These are phyloP conservation scores for Ilex aquifolium DNA, from an alignment of 257 asterid species.

Conservation along the genomic window DNA sequence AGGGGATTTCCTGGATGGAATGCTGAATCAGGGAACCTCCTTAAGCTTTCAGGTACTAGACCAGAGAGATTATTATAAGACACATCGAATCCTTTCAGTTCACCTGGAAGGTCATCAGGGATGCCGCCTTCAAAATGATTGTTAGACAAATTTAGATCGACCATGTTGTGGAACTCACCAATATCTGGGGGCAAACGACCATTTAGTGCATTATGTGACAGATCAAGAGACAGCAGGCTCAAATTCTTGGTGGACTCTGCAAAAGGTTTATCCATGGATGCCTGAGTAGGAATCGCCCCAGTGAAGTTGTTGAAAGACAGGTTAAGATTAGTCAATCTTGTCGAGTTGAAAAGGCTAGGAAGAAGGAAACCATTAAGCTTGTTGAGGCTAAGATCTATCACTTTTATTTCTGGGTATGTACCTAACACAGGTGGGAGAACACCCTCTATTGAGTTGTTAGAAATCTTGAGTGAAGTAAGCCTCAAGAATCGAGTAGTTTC, in stretches of 20 bases:
- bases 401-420: conserved; percentile 53
- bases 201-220: conserved; percentile 56
- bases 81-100: conserved; percentile 45
- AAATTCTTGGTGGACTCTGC: conserved; percentile 20
- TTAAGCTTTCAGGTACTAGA: conserved; percentile 56
- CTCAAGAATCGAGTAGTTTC: conserved; percentile 72
- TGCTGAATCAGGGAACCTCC: conserved; percentile 66
- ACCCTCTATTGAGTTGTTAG: conserved; percentile 79
- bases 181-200: conserved; percentile 56
- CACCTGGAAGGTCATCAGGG: conserved; percentile 49
- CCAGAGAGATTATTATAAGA: conserved; percentile 81
- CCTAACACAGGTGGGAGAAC: conserved; percentile 49
- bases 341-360: conserved; percentile 51
- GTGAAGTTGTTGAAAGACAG: conserved; percentile 61
- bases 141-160: conserved; percentile 49
- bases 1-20: conserved; percentile 77
- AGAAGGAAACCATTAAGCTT: conserved; percentile 50
- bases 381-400: conserved; percentile 62
- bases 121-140: conserved; percentile 66
- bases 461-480: conserved; percentile 61
- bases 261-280: not conserved
- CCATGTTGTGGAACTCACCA: conserved; percentile 41
- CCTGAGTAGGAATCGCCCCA: conserved; percentile 42
- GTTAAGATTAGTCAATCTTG: conserved; percentile 43
- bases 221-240: conserved; percentile 43